Base-by-base conservation (phyloP, 768 basidiomycete genomes). In the Leccinum imitatum region DNA sequence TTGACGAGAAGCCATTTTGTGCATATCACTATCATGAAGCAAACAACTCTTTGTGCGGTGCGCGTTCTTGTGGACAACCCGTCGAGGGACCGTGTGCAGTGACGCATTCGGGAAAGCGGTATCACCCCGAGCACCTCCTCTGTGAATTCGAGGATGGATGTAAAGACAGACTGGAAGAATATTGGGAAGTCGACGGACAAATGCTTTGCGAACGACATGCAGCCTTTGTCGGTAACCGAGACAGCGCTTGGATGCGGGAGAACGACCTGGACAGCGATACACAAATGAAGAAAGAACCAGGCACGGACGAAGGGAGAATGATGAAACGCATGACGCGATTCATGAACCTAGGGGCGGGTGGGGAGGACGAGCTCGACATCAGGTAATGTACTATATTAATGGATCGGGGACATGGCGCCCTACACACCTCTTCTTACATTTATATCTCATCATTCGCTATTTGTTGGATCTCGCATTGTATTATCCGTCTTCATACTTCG, bases 61-160 rank as follows among this genome's bases (percentile, higher is more conserved):
- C 91, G 3, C 71, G 83, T 13, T 78, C 78, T 17, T 98, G 95
- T 72, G 87, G 90, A 3, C 84, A 89, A 71, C 95, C 95, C 6
- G 93, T 98, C 63, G 95, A 98, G 75, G 95, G 95, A 1, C 87
- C 93, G 2, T 97, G 94, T 71, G 91, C 95, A 11, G 85, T 95
- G 19, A 92, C 91, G 17, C 87, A 95, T 64, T 76, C 84, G 11
- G 89, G 90, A 10, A 86, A 85, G 67, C 82, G 89, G 31, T 96
- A 89, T 75, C 95, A 96, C 71, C 91, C 93, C 6, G 91, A 91
- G 59, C 93, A 95, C 71, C 82, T 97, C 69, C 77, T 84, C 27
- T 97, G 95, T 73, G 93, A 95, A 75, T 82, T 86, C 67, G 78
- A 80, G 31, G 74, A 76, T 17, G 69, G 67, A 47, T 83, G 89